Evolutionary conservation across 352 stramenopile genomes (phyloP).

Genomic region (Phytophthora podocarpi): DNA sequence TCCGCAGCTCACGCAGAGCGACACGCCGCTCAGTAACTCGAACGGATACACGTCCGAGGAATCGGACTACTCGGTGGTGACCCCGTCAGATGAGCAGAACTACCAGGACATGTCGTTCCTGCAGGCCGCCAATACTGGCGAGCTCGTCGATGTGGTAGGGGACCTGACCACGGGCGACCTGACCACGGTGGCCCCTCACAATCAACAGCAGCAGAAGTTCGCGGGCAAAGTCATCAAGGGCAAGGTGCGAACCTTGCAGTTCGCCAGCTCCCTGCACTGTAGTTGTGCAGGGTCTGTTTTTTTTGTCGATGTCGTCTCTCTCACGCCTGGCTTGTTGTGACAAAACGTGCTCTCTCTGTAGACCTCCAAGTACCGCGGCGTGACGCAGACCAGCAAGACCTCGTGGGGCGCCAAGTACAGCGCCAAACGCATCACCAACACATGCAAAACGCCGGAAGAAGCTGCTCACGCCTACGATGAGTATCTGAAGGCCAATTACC

Average conservation of each 20-base stretch:
- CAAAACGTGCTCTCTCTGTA: constrained; percentile 26
- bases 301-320: constrained; percentile 1
- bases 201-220: constrained; percentile 45
- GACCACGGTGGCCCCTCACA: constrained; percentile 39
- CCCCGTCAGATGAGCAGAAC: constrained; percentile 72
- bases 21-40: constrained; percentile 63
- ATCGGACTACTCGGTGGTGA: constrained; percentile 78
- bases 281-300: constrained; percentile 5
- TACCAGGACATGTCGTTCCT: constrained; percentile 81
- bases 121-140: constrained; percentile 55
- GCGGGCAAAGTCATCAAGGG: constrained; percentile 82
- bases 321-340: constrained; percentile 13
- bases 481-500: constrained; percentile 84
- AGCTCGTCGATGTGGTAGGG: constrained; percentile 67
- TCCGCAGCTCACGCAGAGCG: constrained; percentile 30
- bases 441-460: constrained; percentile 87
- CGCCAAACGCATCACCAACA: constrained; percentile 89
- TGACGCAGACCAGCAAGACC: constrained; percentile 88
- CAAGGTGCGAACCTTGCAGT: constrained; percentile 47
- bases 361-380: constrained; percentile 88
- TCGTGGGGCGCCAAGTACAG: constrained; percentile 90
- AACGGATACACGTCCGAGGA: constrained; percentile 88
- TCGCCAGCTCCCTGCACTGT: neutral
- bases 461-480: constrained; percentile 81
- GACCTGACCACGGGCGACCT: constrained; percentile 56